Evolutionary conservation across 179 eudicot species (phyloP), one percentile per base, ranked within the genome.

Genomic region (Patellifolia procumbens): DNA sequence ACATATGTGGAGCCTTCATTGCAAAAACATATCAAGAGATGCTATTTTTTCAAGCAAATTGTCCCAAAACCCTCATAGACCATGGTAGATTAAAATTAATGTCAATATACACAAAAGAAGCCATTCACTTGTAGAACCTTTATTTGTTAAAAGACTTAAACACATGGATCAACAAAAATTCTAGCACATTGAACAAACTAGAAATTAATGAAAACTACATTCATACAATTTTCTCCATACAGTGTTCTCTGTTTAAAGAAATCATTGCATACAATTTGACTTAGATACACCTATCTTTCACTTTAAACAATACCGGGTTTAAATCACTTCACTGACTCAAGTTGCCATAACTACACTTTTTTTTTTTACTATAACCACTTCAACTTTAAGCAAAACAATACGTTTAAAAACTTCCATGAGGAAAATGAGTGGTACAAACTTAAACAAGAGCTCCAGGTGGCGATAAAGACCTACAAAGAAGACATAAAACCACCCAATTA

Each of bases 401-500:
- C 20, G 1, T 24, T 63, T 46, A 51, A 26, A 28, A n/a, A 10
- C 42, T 58, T 0, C 34, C 3, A 62, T 9, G 4, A 16, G 49
- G 32, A 45, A 49, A 39, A 52, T 66, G 32, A 34, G 17, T 58
- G 20, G 10, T 13, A 11, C 22, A 37, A 9, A 66, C 4, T 4
- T 62, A 39, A 29, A 37, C 15, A 60, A 51, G 37, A 29, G 52
- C 13, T 20, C 20, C 52, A 34, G 20, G 35, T 26, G 46, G 42
- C 28, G 3, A 52, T 28, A 64, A 35, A 29, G 26, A 35, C 55
- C 48, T 46, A 48, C 6, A 61, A 29, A 51, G 16, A 20, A 42
- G 32, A 28, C 22, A 66, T 34, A 12, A 76, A 46, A 73, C 35
- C 67, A 62, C 35, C 58, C 20, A 68, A 73, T 74, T 45, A 43